These are phyloP conservation scores for Ochetophila trinervis DNA, from an alignment of 306 rosid genomes.

Conservation along the genomic window DNA sequence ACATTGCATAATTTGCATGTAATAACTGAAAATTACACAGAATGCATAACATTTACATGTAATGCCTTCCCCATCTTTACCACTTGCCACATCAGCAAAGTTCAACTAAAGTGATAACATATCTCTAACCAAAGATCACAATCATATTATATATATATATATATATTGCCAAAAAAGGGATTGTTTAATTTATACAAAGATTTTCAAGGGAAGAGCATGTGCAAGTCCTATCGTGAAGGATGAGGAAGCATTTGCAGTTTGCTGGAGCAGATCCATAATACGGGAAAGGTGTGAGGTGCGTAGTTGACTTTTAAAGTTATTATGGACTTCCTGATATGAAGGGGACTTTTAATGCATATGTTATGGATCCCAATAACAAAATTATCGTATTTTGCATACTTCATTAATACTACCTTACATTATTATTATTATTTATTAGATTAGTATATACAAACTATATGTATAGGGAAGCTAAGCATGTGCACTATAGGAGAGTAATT, in stretches of 20 bases:
- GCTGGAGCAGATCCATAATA: slow-evolving; percentile 6
- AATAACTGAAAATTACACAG: too few relatives aligned
- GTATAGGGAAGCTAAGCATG: slow-evolving; percentile 10
- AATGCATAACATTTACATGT: too few relatives aligned
- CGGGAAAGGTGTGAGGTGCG: not conserved
- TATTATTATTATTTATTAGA: not conserved
- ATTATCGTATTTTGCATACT: slow-evolving; percentile 12
- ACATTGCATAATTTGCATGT: too few relatives aligned
- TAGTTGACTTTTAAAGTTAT: slow-evolving; percentile 8
- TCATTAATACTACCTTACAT: not conserved
- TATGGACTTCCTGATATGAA: not conserved
- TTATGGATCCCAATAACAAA: slow-evolving; percentile 24
- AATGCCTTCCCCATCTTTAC: too few relatives aligned
- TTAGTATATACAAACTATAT: too few relatives aligned
- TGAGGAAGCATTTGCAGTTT: slow-evolving; percentile 1
- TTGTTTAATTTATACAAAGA: too few relatives aligned
- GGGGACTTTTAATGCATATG: slow-evolving; percentile 8
- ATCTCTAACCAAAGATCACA: too few relatives aligned
- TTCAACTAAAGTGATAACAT: too few relatives aligned
- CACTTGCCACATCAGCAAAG: too few relatives aligned
- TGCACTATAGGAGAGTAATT: not conserved
- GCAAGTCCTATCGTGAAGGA: slow-evolving; percentile 16
- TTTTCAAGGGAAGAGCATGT: not conserved
- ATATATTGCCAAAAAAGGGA: too few relatives aligned
- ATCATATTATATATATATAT: too few relatives aligned